Evolutionary conservation across 805 yeast genomes (phyloP), one percentile per base, ranked within the genome.

Genomic region (Scheffersomyces coipomensis): DNA sequence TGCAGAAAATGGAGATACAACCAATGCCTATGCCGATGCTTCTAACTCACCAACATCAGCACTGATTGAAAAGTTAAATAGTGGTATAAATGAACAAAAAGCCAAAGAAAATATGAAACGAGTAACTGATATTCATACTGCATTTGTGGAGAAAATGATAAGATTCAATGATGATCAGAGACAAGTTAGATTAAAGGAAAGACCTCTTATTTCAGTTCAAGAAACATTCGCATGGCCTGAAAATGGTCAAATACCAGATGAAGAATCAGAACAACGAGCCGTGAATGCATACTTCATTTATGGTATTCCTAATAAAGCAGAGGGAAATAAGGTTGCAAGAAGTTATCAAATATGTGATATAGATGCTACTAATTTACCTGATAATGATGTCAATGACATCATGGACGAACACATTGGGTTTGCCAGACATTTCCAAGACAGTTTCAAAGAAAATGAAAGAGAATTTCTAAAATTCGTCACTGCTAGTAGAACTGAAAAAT

Each of bases 101-200:
- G 5, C 18, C 6, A 11, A 27, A 13, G 17, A 17, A 19, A 12
- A 16, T n/a, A 35, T 19, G 17, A 34, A 42, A 25, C 38, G 34
- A 22, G 24, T 27, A 12, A 25, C 27, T 10, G 54, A 53, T 32
- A 42, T 49, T 13, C 40, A 45, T 23, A 33, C 37, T 8, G 46
- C 39, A 27, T 44, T 40, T 13, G 36, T 49, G 19, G 56, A 52
- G 33, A 46, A 48, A 34, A 15, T 48, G 16, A 39, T 46, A 5
- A 30, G 53, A 12, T 43, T 53, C 40, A 46, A 43, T 22, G 48
- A 56, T 29, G 39, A 39, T 3, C 51, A 53, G 38, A 45, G 55
- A 29, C 19, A 19, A 4, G 29, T 43, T 18, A 45, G 48, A 29
- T 50, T 48, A 15, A 35, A 34, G 2, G 58, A 54, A 38, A 42